Conservation (phyloP, 305 asterid genomes). For the Solanum hybrid region DNA sequence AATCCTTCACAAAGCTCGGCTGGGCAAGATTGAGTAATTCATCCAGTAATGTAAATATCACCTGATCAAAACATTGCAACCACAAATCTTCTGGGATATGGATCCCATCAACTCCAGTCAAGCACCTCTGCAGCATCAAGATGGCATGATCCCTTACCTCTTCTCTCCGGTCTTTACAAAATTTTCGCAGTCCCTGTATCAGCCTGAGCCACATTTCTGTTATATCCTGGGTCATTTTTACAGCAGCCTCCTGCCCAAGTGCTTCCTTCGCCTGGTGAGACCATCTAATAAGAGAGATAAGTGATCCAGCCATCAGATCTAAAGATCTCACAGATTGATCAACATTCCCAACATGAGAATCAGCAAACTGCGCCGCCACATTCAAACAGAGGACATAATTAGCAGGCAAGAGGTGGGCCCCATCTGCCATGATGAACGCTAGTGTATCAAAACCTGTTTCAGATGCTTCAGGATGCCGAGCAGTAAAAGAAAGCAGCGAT, state of each 20-base stretch:
- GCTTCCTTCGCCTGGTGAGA: slow-evolving; percentile 61
- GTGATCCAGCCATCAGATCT: slow-evolving; percentile 84
- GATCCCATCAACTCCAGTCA: slow-evolving; percentile 62
- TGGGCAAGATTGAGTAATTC: slow-evolving; percentile 54
- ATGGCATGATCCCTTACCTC: slow-evolving; percentile 81
- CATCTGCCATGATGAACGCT: slow-evolving; percentile 70
- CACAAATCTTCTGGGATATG: slow-evolving; percentile 49
- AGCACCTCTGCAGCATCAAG: slow-evolving; percentile 56
- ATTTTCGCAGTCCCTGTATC: slow-evolving; percentile 66
- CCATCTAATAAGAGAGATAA: slow-evolving; percentile 66
- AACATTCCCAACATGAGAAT: slow-evolving; percentile 67
- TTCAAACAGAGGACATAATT: slow-evolving; percentile 71
- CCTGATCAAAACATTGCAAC: slow-evolving; percentile 67
- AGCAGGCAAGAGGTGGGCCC: slow-evolving; percentile 78
- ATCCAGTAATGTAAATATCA: slow-evolving; percentile 66
- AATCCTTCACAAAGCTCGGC: slow-evolving; percentile 50
- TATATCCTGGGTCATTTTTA: slow-evolving; percentile 67
- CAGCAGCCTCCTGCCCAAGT: slow-evolving; percentile 50
- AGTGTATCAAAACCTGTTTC: slow-evolving; percentile 83
- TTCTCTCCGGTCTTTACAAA: slow-evolving; percentile 67
- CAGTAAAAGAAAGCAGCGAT: slow-evolving; percentile 79
- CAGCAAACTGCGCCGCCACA: slow-evolving; percentile 87
- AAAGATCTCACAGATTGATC: slow-evolving; percentile 72
- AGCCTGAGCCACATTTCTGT: slow-evolving; percentile 95
- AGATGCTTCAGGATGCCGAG: slow-evolving; percentile 94